Evolutionary conservation across 2,329 filamentous ascomycete genomes (phyloP).

Genomic region (Pezicula rhizophila): DNA sequence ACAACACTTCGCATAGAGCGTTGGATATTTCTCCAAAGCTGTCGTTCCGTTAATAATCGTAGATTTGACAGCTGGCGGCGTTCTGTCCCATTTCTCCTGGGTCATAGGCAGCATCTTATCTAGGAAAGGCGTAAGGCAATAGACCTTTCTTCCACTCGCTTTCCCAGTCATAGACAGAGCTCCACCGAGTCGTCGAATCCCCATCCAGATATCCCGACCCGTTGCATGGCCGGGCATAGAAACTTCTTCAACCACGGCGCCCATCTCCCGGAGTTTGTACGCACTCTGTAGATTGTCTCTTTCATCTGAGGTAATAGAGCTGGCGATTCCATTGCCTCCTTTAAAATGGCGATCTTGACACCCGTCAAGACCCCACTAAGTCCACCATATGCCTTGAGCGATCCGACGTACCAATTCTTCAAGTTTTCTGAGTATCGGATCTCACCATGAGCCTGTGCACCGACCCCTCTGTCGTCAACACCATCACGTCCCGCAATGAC

Average conservation of each 20-base stretch:
- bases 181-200: conserved; percentile 38
- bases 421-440: not conserved
- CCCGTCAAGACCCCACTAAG: conserved; percentile 16
- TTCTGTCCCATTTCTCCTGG: not conserved
- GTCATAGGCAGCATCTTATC: conserved; percentile 1
- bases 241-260: conserved; percentile 42
- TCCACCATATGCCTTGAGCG: not conserved
- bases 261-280: conserved; percentile 34
- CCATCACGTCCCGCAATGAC: conserved; percentile 40
- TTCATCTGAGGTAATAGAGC: conserved; percentile 35
- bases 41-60: conserved; percentile 45
- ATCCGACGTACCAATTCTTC: not conserved
- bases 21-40: conserved; percentile 35
- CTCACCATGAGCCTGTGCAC: conserved; percentile 22
- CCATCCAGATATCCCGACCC: conserved; percentile 43
- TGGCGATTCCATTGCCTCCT: conserved; percentile 34
- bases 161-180: conserved; percentile 32
- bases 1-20: conserved; percentile 38
- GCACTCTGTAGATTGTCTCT: conserved; percentile 34
- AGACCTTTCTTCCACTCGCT: not conserved
- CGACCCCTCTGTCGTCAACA: conserved; percentile 37
- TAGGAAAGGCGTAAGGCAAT: not conserved
- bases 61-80: conserved; percentile 34
- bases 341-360: conserved; percentile 34
- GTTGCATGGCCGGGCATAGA: conserved; percentile 41